These are phyloP conservation scores for Boechera retrofracta DNA, from an alignment of 345 rosid genomes.

Conservation along the genomic window DNA sequence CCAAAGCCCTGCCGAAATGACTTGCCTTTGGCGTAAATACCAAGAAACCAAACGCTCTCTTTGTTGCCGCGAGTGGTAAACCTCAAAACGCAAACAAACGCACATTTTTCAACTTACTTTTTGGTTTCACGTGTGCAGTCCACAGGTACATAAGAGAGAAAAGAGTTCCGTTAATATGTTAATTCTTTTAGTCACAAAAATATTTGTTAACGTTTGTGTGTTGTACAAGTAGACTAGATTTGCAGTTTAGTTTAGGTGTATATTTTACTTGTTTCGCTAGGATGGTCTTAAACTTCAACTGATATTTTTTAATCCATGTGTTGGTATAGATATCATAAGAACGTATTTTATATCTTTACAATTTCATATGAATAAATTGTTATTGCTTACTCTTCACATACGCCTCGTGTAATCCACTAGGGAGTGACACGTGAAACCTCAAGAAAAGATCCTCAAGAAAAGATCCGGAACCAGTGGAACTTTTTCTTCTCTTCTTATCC, in stretches of 20 bases:
- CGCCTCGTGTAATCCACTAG: background rate
- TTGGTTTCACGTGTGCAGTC: slow-evolving; percentile 8
- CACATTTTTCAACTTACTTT: slow-evolving; percentile 18
- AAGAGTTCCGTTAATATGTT: background rate
- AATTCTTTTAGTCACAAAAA: slow-evolving; percentile 4
- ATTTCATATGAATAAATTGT: background rate
- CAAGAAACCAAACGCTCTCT: slow-evolving; percentile 67
- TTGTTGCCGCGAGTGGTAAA: slow-evolving; percentile 71
- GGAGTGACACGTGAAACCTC: background rate
- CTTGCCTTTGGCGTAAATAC: slow-evolving; percentile 93
- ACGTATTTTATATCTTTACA: background rate
- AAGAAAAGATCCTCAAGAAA: too few species aligned
- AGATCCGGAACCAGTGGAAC: background rate
- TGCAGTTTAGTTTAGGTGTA: slow-evolving; percentile 25
- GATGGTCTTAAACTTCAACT: background rate
- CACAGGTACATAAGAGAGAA: slow-evolving; percentile 26
- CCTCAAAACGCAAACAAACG: slow-evolving; percentile 18
- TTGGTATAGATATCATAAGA: background rate
- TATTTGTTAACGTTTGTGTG: slow-evolving; percentile 21
- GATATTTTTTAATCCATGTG: slow-evolving; percentile 1
- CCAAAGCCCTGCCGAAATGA: slow-evolving; percentile 91
- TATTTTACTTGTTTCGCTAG: background rate
- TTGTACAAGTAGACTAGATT: slow-evolving; percentile 21
- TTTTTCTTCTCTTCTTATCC: background rate
- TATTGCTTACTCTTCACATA: slow-evolving; percentile 25